phyloP scores from a whole-genome alignment of 495 filamentous ascomycete species.

The Penicillium desertorum region DNA sequence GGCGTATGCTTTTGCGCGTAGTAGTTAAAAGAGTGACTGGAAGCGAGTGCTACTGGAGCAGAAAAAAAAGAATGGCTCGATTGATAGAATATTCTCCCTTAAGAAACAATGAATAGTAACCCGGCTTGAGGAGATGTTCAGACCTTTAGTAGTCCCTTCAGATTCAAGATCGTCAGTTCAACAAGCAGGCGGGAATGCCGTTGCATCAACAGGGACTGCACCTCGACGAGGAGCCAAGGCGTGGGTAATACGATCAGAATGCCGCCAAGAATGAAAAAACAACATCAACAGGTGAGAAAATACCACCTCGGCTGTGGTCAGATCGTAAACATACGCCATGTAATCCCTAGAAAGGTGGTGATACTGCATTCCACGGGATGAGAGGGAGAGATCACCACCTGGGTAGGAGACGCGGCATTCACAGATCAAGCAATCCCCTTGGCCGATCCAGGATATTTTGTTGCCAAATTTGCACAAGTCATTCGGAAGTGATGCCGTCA shows the following conservation, averaged over 20 bases:
- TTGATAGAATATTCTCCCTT: constrained; percentile 15
- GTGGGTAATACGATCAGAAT: constrained; percentile 21
- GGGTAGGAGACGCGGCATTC: constrained; percentile 18
- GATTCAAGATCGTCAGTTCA: constrained; percentile 23
- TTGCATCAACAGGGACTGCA: constrained; percentile 2
- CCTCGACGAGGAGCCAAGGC: constrained; percentile 1
- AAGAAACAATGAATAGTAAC: background rate
- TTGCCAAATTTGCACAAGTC: background rate
- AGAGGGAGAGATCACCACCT: constrained; percentile 17
- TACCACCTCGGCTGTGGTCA: background rate
- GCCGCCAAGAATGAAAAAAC: constrained; percentile 26
- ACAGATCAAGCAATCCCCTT: constrained; percentile 12
- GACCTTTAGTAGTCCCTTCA: constrained; percentile 28
- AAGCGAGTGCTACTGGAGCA: constrained; percentile 20
- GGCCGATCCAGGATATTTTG: background rate
- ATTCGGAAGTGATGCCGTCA: constrained; percentile 10
- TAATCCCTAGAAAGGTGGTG: constrained; percentile 12
- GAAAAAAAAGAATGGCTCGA: constrained; percentile 27
- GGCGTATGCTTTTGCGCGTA: constrained; percentile 11
- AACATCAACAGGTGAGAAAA: background rate
- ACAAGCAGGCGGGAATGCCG: constrained; percentile 23
- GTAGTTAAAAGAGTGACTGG: constrained; percentile 33
- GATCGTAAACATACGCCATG: constrained; percentile 20
- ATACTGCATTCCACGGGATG: constrained; percentile 21
- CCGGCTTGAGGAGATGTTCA: constrained; percentile 14